Base-by-base conservation (phyloP, 2,329 filamentous ascomycete genomes). In the Rugonectria rugulosa region DNA sequence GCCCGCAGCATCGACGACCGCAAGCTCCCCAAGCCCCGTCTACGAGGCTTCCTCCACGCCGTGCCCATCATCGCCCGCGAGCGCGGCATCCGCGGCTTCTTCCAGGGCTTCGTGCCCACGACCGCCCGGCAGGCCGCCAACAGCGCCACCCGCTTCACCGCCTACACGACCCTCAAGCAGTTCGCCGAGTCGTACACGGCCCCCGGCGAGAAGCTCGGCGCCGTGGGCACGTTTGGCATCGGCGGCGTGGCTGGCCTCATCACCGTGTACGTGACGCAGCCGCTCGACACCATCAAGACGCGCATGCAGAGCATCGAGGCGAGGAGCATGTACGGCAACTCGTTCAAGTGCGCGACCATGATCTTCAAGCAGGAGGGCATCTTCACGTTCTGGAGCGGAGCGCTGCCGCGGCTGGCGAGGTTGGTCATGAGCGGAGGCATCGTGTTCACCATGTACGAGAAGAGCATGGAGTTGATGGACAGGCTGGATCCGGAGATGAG, bases 381-480 rank as follows among this genome's bases (percentile, higher is more conserved):
- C 11, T 72, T 94, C 34, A 97, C 93, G 1, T 90, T 98, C 63
- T 99, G 95, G 95, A 94, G 91, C 64, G 95, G 95, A 21, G 94
- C 95, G 19, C 70, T 98, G 64, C 95, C 95, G 1, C 82, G 95
- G 49, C 75, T 99, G 68, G 94, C 87, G 20, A 82, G 95, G 53
- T 73, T 99, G 65, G 90, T 97, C 36, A 75, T 98, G 74, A 97
- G 92, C 69, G 95, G 95, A 52, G 95, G 95, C 15, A 97, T 99
- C 69, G 95, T 99, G 34, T 99, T 99, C 71, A 96, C 95, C 19
- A 96, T 98, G 88, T 95, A 97, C 73, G 94, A 98, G 79, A 97
- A 97, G 83, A 90, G 89, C 56, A 98, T 98, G 80, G 94, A 97
- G 48, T 68, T 92, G 54, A 86, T 99, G 79, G 85, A 91, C 67